phyloP scores from a whole-genome alignment of 2,329 filamentous ascomycete species.

The Capronia coronata region DNA sequence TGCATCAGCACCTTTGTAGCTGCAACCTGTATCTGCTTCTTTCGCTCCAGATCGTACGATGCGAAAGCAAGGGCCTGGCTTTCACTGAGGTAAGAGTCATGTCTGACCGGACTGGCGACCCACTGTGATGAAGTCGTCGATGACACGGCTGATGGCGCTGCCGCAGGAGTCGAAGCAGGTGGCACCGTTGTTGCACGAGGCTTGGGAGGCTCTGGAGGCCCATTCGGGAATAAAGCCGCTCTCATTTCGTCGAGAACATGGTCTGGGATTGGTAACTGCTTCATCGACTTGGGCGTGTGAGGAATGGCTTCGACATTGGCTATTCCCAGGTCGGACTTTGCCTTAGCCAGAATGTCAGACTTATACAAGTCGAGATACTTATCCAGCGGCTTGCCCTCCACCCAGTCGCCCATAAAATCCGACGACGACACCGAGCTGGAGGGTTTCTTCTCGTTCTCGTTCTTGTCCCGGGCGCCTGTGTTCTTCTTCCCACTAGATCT shows the following conservation, averaged over 20 bases:
- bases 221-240: neutral
- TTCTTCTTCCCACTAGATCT: neutral
- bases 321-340: neutral
- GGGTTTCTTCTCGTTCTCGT: neutral
- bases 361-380: conserved; percentile 16
- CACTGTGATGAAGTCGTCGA: neutral
- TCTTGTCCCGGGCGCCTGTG: neutral
- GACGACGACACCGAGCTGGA: conserved; percentile 1
- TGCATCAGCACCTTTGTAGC: conserved; percentile 21
- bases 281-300: neutral
- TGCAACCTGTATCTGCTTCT: conserved; percentile 18
- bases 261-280: neutral
- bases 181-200: neutral
- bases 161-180: neutral
- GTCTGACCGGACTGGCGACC: conserved; percentile 11
- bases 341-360: neutral
- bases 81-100: conserved; percentile 18
- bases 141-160: neutral
- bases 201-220: neutral
- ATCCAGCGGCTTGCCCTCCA: conserved; percentile 15
- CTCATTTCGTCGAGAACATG: neutral
- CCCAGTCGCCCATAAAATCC: conserved; percentile 17
- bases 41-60: conserved; percentile 12
- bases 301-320: neutral
- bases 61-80: conserved; percentile 12